Base-by-base conservation (phyloP, 2,329 filamentous ascomycete genomes). In the Neospermospora avenae region DNA sequence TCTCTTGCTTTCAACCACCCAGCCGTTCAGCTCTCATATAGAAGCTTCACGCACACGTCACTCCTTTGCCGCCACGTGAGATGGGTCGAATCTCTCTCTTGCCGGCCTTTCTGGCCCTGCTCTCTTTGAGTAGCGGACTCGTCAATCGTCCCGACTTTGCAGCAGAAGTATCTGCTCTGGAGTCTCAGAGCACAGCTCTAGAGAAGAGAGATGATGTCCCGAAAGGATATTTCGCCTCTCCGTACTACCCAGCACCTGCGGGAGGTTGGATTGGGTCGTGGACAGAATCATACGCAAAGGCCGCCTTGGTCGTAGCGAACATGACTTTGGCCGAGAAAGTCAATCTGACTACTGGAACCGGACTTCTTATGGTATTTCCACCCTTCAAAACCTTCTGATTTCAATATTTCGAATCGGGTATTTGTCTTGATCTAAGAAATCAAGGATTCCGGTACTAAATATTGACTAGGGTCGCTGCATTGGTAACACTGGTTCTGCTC, bases 291-390 rank as follows among this genome's bases (percentile, higher is more conserved):
- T 93, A 92, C 70, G 76, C 76, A 55, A 91, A 89, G 68, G 90
- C 90, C 1, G 80, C 85, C 59, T 74, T 77, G 3, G 73, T 93
- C 14, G 89, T 93, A 16, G 82, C 84, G 56, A 82, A 84, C 51
- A 90, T 93, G 89, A 93, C 89, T 0, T 74, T 93, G 58, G 89
- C 88, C 1, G 90, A 93, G 72, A 93, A 93, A 76, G 86, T 88
- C 3, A 93, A 92, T 70, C 80, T 92, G 55, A 91, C 88, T 0
- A 83, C 83, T 1, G 89, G 89, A 3, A 87, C 82, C 1, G 89
- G 89, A 1, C 80, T 87, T 44, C 87, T 80, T 64, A 92, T 91
- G 89, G 28, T 31, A 31, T 10, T 31, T 31, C 28, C 11, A 31
- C 28, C 28, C 28, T 31, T 31, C 28, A 10, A 31, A 31, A 6